Conservation (phyloP, 2,329 filamentous ascomycete species). For the Scytalidium lignicola region DNA sequence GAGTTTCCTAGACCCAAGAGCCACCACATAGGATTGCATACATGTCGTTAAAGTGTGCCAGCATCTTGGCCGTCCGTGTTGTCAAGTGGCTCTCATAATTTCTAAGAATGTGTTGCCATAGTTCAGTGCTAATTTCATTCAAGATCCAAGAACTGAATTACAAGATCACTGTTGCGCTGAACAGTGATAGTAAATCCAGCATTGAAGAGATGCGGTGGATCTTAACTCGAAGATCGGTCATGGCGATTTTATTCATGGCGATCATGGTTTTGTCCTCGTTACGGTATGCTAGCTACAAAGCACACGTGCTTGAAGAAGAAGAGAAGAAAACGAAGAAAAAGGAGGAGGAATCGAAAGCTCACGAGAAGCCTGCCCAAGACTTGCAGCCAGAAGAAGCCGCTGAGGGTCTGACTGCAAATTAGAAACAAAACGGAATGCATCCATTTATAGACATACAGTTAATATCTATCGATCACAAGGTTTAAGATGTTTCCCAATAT, state of each 20-base stretch:
- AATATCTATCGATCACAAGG: too few relatives aligned
- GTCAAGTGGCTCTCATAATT: too few relatives aligned
- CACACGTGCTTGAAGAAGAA: conserved; percentile 22
- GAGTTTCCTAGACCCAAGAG: too few relatives aligned
- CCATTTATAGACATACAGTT: background rate
- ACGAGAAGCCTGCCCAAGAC: conserved; percentile 35
- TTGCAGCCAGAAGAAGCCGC: conserved; percentile 47
- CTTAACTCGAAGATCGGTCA: conserved; percentile 56
- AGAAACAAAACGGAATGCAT: conserved; percentile 2
- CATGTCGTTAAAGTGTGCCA: background rate
- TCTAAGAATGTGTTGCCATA: background rate
- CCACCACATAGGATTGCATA: too few relatives aligned
- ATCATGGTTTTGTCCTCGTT: conserved; percentile 54
- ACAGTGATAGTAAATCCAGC: conserved; percentile 85
- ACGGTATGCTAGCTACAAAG: conserved; percentile 53
- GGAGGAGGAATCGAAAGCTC: conserved; percentile 28
- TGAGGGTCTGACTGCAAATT: conserved; percentile 54
- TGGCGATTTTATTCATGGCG: conserved; percentile 63
- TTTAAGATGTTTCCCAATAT: too few relatives aligned
- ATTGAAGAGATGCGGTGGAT: conserved; percentile 92
- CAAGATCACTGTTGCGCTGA: conserved; percentile 86
- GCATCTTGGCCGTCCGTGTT: too few relatives aligned
- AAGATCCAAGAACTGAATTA: conserved; percentile 93
- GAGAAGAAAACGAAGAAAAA: conserved; percentile 18
- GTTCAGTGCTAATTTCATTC: background rate